phyloP scores from a whole-genome alignment of 257 asterid species.

The Buddleja alternifolia region DNA sequence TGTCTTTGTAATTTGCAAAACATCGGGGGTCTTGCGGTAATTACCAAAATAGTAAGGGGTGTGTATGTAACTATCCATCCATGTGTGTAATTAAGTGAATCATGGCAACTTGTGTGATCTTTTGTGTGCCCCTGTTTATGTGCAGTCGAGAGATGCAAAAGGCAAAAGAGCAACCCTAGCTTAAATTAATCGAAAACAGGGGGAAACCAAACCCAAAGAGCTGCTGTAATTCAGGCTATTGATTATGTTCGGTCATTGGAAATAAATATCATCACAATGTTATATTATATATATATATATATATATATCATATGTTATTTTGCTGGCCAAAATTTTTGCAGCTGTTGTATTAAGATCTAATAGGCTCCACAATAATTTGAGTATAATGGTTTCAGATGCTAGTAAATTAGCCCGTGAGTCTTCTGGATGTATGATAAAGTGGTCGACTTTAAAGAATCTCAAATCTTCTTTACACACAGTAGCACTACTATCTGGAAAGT shows the following conservation, averaged over 20 bases:
- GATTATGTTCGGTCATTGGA: not conserved
- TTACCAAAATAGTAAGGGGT: too few species aligned
- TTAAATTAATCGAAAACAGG: conserved; percentile 25
- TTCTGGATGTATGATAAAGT: too few species aligned
- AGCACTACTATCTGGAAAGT: too few species aligned
- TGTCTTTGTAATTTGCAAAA: too few species aligned
- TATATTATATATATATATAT: too few species aligned
- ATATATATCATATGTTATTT: conserved; percentile 2
- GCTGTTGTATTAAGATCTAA: conserved; percentile 4
- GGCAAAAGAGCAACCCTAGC: conserved; percentile 95
- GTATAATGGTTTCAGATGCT: too few species aligned
- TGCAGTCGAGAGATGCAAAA: conserved; percentile 87
- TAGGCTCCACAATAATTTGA: not conserved
- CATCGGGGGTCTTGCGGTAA: too few species aligned
- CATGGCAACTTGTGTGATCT: conserved; percentile 8
- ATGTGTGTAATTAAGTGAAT: not conserved
- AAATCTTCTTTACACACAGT: too few species aligned
- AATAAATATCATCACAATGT: not conserved
- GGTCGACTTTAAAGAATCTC: too few species aligned
- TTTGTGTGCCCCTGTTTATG: conserved; percentile 22
- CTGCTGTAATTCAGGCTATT: not conserved
- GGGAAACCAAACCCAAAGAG: not conserved
- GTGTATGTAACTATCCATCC: not conserved
- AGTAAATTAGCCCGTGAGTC: too few species aligned
- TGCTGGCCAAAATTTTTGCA: not conserved